Conservation (phyloP, 768 basidiomycete species). For the Serpula lacrymans region DNA sequence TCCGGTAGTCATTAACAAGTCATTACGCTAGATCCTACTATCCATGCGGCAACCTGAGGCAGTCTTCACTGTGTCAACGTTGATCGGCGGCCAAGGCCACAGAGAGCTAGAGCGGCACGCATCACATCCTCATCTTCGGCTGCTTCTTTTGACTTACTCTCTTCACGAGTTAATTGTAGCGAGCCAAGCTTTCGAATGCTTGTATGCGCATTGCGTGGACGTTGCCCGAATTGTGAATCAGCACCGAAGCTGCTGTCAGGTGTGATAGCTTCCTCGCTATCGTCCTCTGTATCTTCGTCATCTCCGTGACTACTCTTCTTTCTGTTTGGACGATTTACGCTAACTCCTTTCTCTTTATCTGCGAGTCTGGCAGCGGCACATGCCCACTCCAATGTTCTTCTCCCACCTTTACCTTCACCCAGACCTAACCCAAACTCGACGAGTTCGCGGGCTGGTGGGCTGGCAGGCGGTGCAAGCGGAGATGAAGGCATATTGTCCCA, state of each 20-base stretch:
- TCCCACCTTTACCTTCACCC: constrained; percentile 16
- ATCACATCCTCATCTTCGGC: constrained; percentile 63
- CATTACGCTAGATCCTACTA: no score
- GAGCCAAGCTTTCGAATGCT: not conserved
- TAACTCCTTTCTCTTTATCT: constrained; percentile 37
- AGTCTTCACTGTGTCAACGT: no score
- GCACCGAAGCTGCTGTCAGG: constrained; percentile 52
- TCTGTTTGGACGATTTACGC: constrained; percentile 8
- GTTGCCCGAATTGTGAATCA: no score
- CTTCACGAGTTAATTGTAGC: not conserved
- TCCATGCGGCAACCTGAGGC: no score
- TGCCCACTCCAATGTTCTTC: constrained; percentile 29
- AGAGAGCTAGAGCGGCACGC: constrained; percentile 65
- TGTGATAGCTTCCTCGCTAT: constrained; percentile 62
- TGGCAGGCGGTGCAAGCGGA: constrained; percentile 41
- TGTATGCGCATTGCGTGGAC: no score
- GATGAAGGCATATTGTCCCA: constrained; percentile 35
- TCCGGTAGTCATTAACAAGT: no score
- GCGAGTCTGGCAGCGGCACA: constrained; percentile 44
- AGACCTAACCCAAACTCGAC: constrained; percentile 28
- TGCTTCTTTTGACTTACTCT: constrained; percentile 8
- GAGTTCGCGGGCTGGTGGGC: constrained; percentile 28
- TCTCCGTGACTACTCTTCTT: constrained; percentile 13
- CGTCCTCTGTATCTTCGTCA: constrained; percentile 58
- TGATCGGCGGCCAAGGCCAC: constrained; percentile 45